Evolutionary conservation across 345 rosid genomes (phyloP), one percentile per base, ranked within the genome.

Genomic region (Mangifera indica): DNA sequence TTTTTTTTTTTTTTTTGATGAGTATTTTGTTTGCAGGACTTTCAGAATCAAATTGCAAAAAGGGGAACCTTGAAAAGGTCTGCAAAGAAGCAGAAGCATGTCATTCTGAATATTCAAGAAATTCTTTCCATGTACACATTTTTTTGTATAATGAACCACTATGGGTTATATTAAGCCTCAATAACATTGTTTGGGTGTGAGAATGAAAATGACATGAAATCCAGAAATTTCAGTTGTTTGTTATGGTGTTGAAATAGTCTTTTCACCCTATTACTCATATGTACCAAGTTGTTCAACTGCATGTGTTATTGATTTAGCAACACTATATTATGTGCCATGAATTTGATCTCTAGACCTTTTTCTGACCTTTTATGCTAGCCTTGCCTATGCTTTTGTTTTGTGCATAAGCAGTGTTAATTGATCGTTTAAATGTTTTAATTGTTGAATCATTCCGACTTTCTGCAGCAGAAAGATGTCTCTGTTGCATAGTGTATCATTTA

Each of bases 121-220:
- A 24, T 60, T 69, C 40, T 55, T 69, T 55, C 17, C 56, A 29
- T 3, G 34, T 40, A 15, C 12, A 17, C 40, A 1, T 44, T 18
- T 24, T 24, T 45, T 70, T 58, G 64, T 58, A 57, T 57, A 22
- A 57, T 57, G 53, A 69, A 25, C 56, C n/a, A 18, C 25, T 2
- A 29, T 2, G 26, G 73, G n/a, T 45, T 70, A 56, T 70, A 70
- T 25, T 44, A 57, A 0, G 18, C 26, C 56, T 58, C 29, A 18
- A 49, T 45, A 29, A 45, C 73, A 70, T 70, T 70, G 13, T 58
- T 42, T 58, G 25, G 45, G 42, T 10, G 54, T 26, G 63, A 44
- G 56, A 18, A 17, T 3, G 26, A 54, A 11, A 13, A 57, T 17
- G 7, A 56, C 44, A 22, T 12, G 42, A 45, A 56, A 42, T 69